Conservation (phyloP, 2,329 filamentous ascomycete species). For the Colletotrichum liriopes region DNA sequence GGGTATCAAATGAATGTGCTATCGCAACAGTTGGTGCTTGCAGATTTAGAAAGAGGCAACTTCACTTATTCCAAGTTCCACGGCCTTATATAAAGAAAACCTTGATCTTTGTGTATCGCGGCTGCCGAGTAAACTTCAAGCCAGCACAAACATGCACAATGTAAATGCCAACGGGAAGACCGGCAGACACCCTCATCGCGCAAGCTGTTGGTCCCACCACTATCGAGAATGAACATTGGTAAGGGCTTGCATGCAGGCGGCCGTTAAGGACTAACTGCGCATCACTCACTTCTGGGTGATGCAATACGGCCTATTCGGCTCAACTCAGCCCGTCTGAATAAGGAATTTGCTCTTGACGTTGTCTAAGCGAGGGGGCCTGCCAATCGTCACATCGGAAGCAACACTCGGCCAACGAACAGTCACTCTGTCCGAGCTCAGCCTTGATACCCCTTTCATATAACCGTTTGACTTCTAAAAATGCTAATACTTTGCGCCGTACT, state of each 20-base stretch:
- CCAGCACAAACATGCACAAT: background rate
- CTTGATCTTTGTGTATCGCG: constrained; percentile 46
- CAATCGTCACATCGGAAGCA: background rate
- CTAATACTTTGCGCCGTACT: background rate
- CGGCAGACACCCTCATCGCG: constrained; percentile 10
- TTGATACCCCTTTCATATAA: background rate
- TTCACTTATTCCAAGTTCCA: constrained; percentile 24
- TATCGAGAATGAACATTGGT: constrained; percentile 24
- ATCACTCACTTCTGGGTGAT: constrained; percentile 18
- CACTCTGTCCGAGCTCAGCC: constrained; percentile 5
- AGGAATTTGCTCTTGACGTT: background rate
- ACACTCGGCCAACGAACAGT: background rate
- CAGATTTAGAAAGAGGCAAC: background rate
- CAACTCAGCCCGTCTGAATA: background rate
- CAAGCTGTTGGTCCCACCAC: background rate
- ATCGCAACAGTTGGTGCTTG: constrained; percentile 20
- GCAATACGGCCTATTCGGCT: background rate
- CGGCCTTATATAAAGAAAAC: constrained; percentile 31
- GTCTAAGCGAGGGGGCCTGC: background rate
- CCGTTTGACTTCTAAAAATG: constrained; percentile 11
- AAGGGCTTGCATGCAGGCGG: constrained; percentile 21
- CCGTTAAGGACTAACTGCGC: constrained; percentile 24
- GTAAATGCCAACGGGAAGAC: constrained; percentile 12
- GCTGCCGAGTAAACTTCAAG: constrained; percentile 4
- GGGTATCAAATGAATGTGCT: constrained; percentile 47